Conservation (phyloP, 2,329 filamentous ascomycete species). For the Exophiala sp. region DNA sequence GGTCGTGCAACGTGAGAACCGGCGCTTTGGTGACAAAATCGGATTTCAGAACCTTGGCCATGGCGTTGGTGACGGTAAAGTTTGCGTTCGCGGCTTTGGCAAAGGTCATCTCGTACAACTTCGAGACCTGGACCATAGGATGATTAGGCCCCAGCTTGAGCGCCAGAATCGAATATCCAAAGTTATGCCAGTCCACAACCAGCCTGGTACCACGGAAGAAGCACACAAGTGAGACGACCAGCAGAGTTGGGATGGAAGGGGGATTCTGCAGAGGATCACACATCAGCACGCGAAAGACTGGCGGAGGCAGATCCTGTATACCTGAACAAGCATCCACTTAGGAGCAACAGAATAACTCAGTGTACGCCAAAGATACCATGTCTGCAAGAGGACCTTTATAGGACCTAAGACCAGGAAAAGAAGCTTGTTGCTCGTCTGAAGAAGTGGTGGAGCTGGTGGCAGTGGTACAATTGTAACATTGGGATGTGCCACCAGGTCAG, state of each 20-base stretch:
- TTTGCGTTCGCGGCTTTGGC: conserved; percentile 68
- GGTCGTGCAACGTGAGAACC: conserved; percentile 75
- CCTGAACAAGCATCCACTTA: conserved; percentile 82
- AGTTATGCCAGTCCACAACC: conserved; percentile 98
- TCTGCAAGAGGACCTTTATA: conserved; percentile 81
- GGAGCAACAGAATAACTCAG: conserved; percentile 73
- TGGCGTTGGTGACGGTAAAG: conserved; percentile 84
- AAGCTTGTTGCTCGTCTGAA: conserved; percentile 65
- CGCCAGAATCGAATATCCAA: conserved; percentile 88
- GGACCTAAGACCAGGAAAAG: conserved; percentile 77
- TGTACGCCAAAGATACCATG: conserved; percentile 65
- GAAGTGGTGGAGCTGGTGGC: conserved; percentile 60
- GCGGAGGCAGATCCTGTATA: conserved; percentile 33
- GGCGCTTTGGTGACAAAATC: conserved; percentile 64
- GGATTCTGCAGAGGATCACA: conserved; percentile 63
- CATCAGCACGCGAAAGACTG: conserved; percentile 17
- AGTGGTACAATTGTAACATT: conserved; percentile 71
- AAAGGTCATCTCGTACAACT: conserved; percentile 71
- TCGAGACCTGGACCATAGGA: conserved; percentile 73
- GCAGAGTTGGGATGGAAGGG: conserved; percentile 86
- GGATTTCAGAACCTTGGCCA: conserved; percentile 68
- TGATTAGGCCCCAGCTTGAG: conserved; percentile 62
- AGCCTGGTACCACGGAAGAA: conserved; percentile 75
- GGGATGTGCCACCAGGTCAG: conserved; percentile 67
- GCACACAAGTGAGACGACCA: conserved; percentile 69